Conservation (phyloP, 345 rosid species). For the Iberis pinnata region DNA sequence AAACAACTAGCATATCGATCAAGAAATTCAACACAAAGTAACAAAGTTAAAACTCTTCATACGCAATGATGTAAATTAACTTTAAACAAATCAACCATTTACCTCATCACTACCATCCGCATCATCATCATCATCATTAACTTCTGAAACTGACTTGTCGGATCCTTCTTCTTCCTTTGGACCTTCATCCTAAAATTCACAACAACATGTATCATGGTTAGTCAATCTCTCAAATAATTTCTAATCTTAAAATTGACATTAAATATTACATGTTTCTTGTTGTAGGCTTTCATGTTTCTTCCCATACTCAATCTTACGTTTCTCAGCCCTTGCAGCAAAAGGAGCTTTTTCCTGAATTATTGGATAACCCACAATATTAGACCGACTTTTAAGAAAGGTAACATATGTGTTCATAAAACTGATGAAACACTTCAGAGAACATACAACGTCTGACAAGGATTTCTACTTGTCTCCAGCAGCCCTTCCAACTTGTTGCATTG, state of each 20-base stretch:
- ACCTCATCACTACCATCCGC: conserved; percentile 93
- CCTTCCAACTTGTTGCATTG: too few species aligned
- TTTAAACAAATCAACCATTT: too few species aligned
- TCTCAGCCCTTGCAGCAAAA: conserved; percentile 67
- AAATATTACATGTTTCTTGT: conserved; percentile 62
- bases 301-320: too few species aligned
- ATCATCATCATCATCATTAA: conserved; percentile 90
- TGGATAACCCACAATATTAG: not conserved
- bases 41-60: too few species aligned
- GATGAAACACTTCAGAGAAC: not conserved
- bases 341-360: conserved; percentile 72
- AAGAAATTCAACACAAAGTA: too few species aligned
- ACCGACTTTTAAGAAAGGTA: too few species aligned
- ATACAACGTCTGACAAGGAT: conserved; percentile 39
- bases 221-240: too few species aligned
- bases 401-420: not conserved
- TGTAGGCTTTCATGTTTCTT: too few species aligned
- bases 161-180: conserved; percentile 76
- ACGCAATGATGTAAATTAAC: too few species aligned
- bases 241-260: too few species aligned
- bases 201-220: too few species aligned
- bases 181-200: conserved; percentile 53
- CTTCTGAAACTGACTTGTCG: conserved; percentile 90
- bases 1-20: too few species aligned
- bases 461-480: conserved; percentile 95